Evolutionary conservation across 208 protist genomes (phyloP).

Genomic region (Leishmania major): DNA sequence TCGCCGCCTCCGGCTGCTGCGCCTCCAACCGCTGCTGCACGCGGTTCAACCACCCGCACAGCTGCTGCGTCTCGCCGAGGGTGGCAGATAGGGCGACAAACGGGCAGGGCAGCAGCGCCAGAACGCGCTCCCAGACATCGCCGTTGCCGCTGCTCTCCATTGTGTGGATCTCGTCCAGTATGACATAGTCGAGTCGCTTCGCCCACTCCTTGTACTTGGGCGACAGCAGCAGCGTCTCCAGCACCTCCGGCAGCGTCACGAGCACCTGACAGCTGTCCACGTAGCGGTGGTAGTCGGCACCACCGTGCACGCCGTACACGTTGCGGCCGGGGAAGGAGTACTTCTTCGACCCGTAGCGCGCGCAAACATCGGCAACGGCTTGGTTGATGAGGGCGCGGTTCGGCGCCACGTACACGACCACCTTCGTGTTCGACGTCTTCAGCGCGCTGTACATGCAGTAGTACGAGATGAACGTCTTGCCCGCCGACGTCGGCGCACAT

Average conservation of each 20-base stretch:
- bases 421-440: constrained; percentile 76
- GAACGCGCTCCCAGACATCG: constrained; percentile 93
- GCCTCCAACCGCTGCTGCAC: constrained; percentile 68
- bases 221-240: constrained; percentile 94
- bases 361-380: constrained; percentile 93
- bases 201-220: constrained; percentile 85
- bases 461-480: constrained; percentile 97
- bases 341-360: constrained; percentile 90
- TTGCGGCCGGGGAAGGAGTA: constrained; percentile 72
- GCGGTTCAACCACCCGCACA: constrained; percentile 92
- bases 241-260: constrained; percentile 91
- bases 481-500: constrained; percentile 95
- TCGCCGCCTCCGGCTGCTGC: constrained; percentile 21
- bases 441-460: constrained; percentile 96
- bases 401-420: constrained; percentile 94
- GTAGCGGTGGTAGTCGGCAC: constrained; percentile 85
- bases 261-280: constrained; percentile 93
- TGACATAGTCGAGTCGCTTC: constrained; percentile 92
- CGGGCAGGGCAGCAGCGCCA: constrained; percentile 89
- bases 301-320: constrained; percentile 89
- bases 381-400: constrained; percentile 96
- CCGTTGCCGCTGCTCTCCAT: constrained; percentile 92
- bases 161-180: constrained; percentile 96
- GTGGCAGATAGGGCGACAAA: constrained; percentile 97
- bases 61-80: constrained; percentile 91